Evolutionary conservation across 2,329 filamentous ascomycete species (phyloP), one percentile per base, ranked within the genome.

Genomic region (Cordyceps fumosorosea): DNA sequence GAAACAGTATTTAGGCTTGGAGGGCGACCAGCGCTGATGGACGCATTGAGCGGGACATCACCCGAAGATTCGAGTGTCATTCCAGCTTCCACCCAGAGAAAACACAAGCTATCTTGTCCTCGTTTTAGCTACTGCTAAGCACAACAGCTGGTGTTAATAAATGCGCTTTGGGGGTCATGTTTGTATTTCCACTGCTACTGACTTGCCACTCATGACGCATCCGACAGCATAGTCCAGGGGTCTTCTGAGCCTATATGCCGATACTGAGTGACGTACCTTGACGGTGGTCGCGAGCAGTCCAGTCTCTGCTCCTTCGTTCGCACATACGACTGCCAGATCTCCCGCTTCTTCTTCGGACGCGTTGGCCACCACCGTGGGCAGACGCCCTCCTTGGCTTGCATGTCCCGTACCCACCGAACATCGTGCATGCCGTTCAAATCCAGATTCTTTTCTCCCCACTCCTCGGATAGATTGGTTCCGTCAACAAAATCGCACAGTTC

Each of bases 161-260:
- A 48, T 48, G 22, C 45, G 22, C 22, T 26, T 48, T 48, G 18
- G 44, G 22, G 45, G 22, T 48, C 14, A 48, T 48, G 22, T 16
- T 48, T 48, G 22, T 48, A 32, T 51, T 53, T 53, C 50, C 50
- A 53, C 4, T 53, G 51, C n/a, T 22, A 53, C 29, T 8, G 29
- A 37, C 51, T 40, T 22, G 29, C n/a, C 14, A 42, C 16, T 54
- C 52, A 54, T 42, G 52, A 54, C 52, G 52, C 37, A 42, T 42
- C 22, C 34, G 51, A 54, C 34, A 54, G 22, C 8, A 42, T 24
- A n/a, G 52, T 54, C 52, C 52, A 54, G 10, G 50, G 22, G 52
- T 54, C 52, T 54, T 54, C 11, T 42, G 52, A 54, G 34, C 52
- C 34, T 26, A 54, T 54, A 54, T 42, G 52, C 22, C 52, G 52